phyloP scores from a whole-genome alignment of 2,329 filamentous ascomycete genomes.

The Xylariaceae sp. region DNA sequence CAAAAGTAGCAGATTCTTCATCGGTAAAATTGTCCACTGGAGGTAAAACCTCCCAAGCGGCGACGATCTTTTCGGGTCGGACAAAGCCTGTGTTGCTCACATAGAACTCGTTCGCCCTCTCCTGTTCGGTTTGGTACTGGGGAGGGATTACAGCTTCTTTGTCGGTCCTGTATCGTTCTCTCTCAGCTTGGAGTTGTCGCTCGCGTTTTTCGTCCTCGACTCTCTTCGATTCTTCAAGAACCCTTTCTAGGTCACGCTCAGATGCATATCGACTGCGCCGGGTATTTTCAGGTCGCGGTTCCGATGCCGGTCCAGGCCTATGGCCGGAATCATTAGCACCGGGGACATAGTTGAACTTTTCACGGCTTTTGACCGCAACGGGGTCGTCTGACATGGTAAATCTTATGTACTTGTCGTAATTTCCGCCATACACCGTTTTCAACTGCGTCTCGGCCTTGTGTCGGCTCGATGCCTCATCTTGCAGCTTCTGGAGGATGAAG shows the following conservation, averaged over 20 bases:
- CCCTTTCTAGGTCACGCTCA: slow-evolving; percentile 67
- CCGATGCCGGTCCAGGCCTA: slow-evolving; percentile 40
- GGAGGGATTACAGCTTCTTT: slow-evolving; percentile 71
- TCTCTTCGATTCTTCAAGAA: slow-evolving; percentile 64
- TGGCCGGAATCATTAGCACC: slow-evolving; percentile 34
- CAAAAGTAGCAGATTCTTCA: slow-evolving; percentile 65
- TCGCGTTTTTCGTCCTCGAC: slow-evolving; percentile 67
- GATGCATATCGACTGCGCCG: slow-evolving; percentile 57
- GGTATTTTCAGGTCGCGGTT: slow-evolving; percentile 50
- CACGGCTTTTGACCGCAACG: slow-evolving; percentile 49
- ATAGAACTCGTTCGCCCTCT: slow-evolving; percentile 55
- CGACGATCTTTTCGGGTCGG: slow-evolving; percentile 60
- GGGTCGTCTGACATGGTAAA: slow-evolving; percentile 54
- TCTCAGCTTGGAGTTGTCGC: slow-evolving; percentile 57
- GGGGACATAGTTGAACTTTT: slow-evolving; percentile 44
- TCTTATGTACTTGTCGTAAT: slow-evolving; percentile 48
- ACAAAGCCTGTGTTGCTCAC: slow-evolving; percentile 61
- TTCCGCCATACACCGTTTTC: slow-evolving; percentile 41
- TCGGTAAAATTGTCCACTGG: slow-evolving; percentile 69
- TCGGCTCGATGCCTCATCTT: slow-evolving; percentile 37
- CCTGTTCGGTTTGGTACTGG: slow-evolving; percentile 59
- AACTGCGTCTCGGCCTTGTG: slow-evolving; percentile 36
- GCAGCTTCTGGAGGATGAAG: slow-evolving; percentile 44
- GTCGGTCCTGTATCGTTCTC: slow-evolving; percentile 64
- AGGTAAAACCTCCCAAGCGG: slow-evolving; percentile 66